A percentile compares a stretch with the other conserved stretches of the same genome.
Evolutionary conservation across 371 early-diverging fungal species (phyloP).

Genomic region (Syncephalastrum racemosum): DNA sequence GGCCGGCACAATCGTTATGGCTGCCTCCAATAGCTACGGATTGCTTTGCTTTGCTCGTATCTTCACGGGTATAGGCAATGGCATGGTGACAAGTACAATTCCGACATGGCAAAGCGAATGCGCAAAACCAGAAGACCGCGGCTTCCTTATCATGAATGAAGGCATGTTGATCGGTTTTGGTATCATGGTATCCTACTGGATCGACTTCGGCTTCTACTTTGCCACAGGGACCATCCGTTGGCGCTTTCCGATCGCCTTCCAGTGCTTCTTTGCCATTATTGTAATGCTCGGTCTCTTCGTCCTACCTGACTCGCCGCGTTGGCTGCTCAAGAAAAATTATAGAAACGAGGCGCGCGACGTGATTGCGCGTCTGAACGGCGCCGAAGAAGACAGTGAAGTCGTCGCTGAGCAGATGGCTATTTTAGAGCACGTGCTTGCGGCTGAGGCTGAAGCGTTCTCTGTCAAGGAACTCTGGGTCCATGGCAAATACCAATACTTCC

Average conservation of each 20-base stretch:
- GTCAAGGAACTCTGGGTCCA: slow-evolving; percentile 38
- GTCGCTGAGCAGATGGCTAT: slow-evolving; percentile 43
- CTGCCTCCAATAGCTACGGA: slow-evolving; percentile 32
- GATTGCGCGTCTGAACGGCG: slow-evolving; percentile 37
- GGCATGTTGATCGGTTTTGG: slow-evolving; percentile 22
- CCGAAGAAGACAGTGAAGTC: slow-evolving; percentile 28
- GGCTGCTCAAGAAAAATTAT: slow-evolving; percentile 47
- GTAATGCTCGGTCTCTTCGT: slow-evolving; percentile 42
- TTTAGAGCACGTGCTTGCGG: slow-evolving; percentile 37
- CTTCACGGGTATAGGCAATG: slow-evolving; percentile 56
- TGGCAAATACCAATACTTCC: slow-evolving; percentile 43
- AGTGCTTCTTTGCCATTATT: slow-evolving; percentile 46
- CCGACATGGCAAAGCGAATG: slow-evolving; percentile 23
- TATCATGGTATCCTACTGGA: slow-evolving; percentile 38
- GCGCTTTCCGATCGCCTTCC: slow-evolving; percentile 55
- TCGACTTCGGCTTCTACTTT: slow-evolving; percentile 45
- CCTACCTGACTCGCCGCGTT: slow-evolving; percentile 61
- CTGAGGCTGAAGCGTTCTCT: slow-evolving; percentile 25
- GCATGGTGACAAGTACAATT: slow-evolving; percentile 48
- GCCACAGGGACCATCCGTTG: slow-evolving; percentile 39
- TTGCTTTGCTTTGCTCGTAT: slow-evolving; percentile 51
- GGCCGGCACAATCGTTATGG: slow-evolving; percentile 41
- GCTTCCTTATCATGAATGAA: slow-evolving; percentile 20
- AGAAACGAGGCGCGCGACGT: slow-evolving; percentile 39
- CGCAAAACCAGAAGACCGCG: slow-evolving; percentile 19